Conservation (phyloP, 441 rosid genomes). For the Flueggea neowawraea region DNA sequence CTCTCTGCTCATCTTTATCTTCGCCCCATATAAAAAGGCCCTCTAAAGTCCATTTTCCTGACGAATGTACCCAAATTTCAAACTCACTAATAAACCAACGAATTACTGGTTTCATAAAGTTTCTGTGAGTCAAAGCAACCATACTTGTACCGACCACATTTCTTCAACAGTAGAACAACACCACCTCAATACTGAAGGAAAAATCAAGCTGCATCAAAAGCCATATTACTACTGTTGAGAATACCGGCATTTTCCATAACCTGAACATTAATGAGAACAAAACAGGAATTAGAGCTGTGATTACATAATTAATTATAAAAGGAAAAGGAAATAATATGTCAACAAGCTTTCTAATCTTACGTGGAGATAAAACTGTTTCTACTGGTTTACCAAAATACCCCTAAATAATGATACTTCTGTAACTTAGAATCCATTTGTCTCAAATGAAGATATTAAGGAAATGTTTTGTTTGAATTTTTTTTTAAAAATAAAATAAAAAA, state of each 20-base stretch:
- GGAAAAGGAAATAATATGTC: background rate
- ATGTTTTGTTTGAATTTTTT: too few relatives aligned
- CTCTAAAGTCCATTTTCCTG: slow-evolving; percentile 4
- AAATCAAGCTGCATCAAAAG: too few relatives aligned
- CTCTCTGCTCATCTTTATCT: slow-evolving; percentile 7
- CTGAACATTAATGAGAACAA: slow-evolving; percentile 17
- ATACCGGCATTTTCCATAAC: slow-evolving; percentile 58
- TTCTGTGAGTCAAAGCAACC: background rate
- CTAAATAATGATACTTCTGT: too few relatives aligned
- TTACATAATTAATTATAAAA: background rate
- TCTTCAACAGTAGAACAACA: background rate
- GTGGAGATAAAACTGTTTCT: too few relatives aligned
- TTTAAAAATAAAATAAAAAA: too few relatives aligned
- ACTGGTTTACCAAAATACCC: too few relatives aligned
- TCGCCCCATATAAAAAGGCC: slow-evolving; percentile 8
- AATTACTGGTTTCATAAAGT: background rate
- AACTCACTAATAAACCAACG: slow-evolving; percentile 4
- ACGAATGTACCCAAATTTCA: slow-evolving; percentile 16
- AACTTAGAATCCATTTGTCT: too few relatives aligned
- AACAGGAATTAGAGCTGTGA: background rate
- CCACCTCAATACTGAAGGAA: too few relatives aligned
- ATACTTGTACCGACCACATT: background rate
- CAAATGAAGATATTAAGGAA: too few relatives aligned
- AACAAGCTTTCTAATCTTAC: too few relatives aligned
- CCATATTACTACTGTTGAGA: slow-evolving; percentile 35